Evolutionary conservation across 2,329 filamentous ascomycete genomes (phyloP).

Genomic region (Gnomoniopsis sp.): DNA sequence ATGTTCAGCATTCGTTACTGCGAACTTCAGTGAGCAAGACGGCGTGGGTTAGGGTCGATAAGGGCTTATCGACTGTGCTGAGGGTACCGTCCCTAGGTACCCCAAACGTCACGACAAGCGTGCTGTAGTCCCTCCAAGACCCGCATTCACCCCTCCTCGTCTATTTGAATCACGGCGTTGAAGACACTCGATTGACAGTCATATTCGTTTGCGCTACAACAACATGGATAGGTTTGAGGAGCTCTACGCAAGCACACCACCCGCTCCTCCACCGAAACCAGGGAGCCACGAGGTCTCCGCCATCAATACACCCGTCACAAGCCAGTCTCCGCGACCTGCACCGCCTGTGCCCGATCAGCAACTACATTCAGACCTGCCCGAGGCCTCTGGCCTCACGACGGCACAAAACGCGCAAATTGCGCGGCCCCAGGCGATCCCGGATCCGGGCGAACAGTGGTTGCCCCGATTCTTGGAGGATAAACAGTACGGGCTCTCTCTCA

Average conservation of each 20-base stretch:
- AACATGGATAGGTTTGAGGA: constrained; percentile 19
- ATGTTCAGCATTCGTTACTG: not conserved
- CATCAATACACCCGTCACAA: constrained; percentile 57
- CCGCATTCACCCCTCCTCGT: not conserved
- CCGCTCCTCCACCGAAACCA: constrained; percentile 70
- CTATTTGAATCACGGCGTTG: not conserved
- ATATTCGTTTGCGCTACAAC: not conserved
- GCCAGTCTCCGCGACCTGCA: constrained; percentile 41
- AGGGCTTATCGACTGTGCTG: not conserved
- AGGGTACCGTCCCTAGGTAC: no score
- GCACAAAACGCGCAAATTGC: constrained; percentile 25
- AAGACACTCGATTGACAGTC: not conserved
- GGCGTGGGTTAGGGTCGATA: not conserved
- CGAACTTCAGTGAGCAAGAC: not conserved
- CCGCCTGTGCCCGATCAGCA: constrained; percentile 32
- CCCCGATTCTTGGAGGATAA: constrained; percentile 75
- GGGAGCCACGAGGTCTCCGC: constrained; percentile 66
- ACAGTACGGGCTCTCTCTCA: constrained; percentile 54
- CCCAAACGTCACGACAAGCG: not conserved
- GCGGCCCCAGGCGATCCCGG: constrained; percentile 40
- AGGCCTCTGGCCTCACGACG: constrained; percentile 20
- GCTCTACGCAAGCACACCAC: constrained; percentile 54
- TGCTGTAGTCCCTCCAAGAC: not conserved
- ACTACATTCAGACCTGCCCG: constrained; percentile 23
- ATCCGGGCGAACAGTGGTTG: constrained; percentile 73